Base-by-base conservation (phyloP, 2,329 filamentous ascomycete species). In the Penicillium sclerotigenum region DNA sequence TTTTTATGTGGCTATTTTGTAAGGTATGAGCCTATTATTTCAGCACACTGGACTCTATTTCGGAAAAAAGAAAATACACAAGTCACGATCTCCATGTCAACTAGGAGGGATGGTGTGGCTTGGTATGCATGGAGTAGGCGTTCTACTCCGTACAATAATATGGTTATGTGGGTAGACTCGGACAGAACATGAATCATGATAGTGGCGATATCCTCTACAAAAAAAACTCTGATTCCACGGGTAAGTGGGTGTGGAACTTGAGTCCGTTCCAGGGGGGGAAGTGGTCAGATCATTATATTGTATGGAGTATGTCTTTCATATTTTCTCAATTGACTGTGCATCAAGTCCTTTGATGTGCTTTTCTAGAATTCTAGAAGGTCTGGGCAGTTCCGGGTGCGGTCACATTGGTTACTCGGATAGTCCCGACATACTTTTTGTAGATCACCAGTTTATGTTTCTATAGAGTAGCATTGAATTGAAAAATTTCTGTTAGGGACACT, bases 291-390 rank as follows among this genome's bases (percentile, higher is more conserved):
- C 36, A 46, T 37, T 8, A 8, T 24, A 41, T 41, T 38, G 11
- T n/a, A n/a, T n/a, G n/a, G n/a, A n/a, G n/a, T n/a, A 16, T 29
- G 20, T 24, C 20, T 16, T 22, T 24, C 11, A n/a, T 10, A 14
- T n/a, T 24, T 50, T 43, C 42, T 37, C n/a, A n/a, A n/a, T n/a
- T n/a, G n/a, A n/a, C n/a, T n/a, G n/a, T n/a, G n/a, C n/a, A n/a
- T n/a, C n/a, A n/a, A n/a, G n/a, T n/a, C n/a, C 55, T 64, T 63
- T 59, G 59, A 52, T 48, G 42, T 45, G 48, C 34, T 24, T 64
- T 64, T 61, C 59, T 60, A 59, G 62, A 64, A 59, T 58, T 57
- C 59, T 57, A 59, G 54, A 57, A 61, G 57, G 47, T n/a, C 47
- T 52, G 40, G 48, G 52, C 49, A 28, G n/a, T 31, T 42, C 42